These are phyloP conservation scores for Kondoa subrosea DNA, from an alignment of 768 basidiomycete species.

Conservation along the genomic window DNA sequence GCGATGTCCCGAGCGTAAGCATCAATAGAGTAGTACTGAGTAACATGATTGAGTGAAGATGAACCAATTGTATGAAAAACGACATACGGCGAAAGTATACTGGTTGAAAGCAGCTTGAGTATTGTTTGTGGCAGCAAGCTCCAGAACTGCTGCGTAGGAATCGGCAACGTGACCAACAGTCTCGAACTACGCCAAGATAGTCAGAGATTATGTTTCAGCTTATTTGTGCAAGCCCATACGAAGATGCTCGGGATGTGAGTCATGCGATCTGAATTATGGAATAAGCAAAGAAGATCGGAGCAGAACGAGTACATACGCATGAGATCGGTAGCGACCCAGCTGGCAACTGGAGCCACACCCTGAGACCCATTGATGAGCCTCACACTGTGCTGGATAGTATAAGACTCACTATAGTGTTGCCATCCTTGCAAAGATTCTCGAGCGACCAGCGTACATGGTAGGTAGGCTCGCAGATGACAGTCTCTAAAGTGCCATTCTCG, in stretches of 20 bases:
- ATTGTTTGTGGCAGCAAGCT: slow-evolving; percentile 28
- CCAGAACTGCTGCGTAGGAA: slow-evolving; percentile 25
- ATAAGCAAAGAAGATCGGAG: too few relatives aligned
- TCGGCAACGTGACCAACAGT: slow-evolving; percentile 29
- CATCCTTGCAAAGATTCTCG: slow-evolving; percentile 28
- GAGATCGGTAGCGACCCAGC: slow-evolving; percentile 30
- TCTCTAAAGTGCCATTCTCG: slow-evolving; percentile 31
- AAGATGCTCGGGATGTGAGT: slow-evolving; percentile 28
- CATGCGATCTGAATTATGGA: too few relatives aligned
- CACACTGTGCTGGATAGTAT: not conserved
- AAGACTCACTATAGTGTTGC: slow-evolving; percentile 24
- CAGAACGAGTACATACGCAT: too few relatives aligned
- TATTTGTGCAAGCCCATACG: not conserved
- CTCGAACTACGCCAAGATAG: slow-evolving; percentile 17
- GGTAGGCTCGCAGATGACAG: slow-evolving; percentile 30
- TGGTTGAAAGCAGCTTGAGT: slow-evolving; percentile 29
- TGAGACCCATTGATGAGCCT: too few relatives aligned
- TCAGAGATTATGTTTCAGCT: too few relatives aligned
- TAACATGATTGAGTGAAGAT: too few relatives aligned
- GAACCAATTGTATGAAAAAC: too few relatives aligned
- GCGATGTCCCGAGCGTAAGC: slow-evolving; percentile 29
- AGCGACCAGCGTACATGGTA: slow-evolving; percentile 28
- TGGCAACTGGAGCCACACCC: slow-evolving; percentile 20
- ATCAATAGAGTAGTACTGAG: slow-evolving; percentile 26
- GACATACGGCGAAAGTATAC: slow-evolving; percentile 29